A percentile compares a stretch with the other conserved stretches of the same genome.
phyloP scores from a whole-genome alignment of 345 rosid species.

The Eucalyptus pauciflora region DNA sequence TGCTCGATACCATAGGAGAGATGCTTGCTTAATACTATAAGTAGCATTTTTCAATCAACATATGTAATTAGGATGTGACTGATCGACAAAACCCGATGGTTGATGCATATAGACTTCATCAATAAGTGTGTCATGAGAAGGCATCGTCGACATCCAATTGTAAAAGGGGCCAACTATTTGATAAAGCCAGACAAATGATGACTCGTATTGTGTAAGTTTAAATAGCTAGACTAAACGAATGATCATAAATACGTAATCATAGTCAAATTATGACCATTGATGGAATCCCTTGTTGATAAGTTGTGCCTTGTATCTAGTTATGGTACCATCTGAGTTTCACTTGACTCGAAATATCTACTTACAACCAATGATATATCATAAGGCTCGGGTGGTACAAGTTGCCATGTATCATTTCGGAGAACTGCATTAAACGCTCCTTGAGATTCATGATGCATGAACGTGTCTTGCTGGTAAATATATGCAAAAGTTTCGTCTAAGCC shows the following conservation, averaged over 20 bases:
- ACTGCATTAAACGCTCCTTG: too few relatives aligned
- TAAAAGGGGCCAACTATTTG: neutral
- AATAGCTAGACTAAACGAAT: accelerated
- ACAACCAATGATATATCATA: too few relatives aligned
- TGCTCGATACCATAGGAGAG: accelerated
- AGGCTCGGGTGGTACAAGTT: accelerated
- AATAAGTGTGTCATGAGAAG: accelerated
- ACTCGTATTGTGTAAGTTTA: accelerated
- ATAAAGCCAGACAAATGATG: neutral
- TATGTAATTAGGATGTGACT: neutral
- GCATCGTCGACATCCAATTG: accelerated
- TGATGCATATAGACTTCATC: neutral
- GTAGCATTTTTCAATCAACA: neutral
- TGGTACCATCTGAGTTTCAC: too few relatives aligned
- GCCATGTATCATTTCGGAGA: too few relatives aligned
- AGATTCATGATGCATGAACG: too few relatives aligned
- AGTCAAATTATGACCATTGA: too few relatives aligned
- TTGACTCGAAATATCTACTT: too few relatives aligned
- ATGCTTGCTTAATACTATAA: accelerated
- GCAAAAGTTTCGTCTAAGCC: too few relatives aligned
- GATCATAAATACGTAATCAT: too few relatives aligned
- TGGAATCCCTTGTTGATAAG: too few relatives aligned
- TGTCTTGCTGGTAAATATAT: too few relatives aligned
- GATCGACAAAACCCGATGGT: accelerated
- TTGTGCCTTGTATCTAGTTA: too few relatives aligned